Evolutionary conservation across 371 early-diverging fungal genomes (phyloP).

Genomic region (Apophysomyces variabilis): DNA sequence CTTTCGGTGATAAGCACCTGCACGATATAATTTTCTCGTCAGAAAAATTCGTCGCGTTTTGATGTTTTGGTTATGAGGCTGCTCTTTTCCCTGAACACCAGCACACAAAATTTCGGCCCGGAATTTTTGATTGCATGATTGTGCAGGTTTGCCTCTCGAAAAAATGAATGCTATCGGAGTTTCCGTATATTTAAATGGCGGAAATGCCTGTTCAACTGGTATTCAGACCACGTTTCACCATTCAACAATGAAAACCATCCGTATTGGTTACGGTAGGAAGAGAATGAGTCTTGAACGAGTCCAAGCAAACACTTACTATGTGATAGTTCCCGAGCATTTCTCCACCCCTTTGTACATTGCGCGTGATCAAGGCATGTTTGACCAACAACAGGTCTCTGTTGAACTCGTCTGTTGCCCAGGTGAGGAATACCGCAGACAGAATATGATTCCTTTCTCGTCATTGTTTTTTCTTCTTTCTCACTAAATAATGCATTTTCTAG

Average conservation of each 20-base stretch:
- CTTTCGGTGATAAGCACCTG: too few species aligned
- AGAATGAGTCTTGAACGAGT: not conserved
- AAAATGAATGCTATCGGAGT: too few species aligned
- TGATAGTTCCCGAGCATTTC: constrained; percentile 86
- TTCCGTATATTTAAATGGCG: too few species aligned
- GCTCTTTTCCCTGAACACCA: not conserved
- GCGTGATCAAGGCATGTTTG: constrained; percentile 63
- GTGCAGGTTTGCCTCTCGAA: too few species aligned
- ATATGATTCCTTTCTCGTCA: not conserved
- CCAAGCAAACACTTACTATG: not conserved
- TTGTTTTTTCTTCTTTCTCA: not conserved
- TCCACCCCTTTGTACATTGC: constrained; percentile 80
- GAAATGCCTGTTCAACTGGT: too few species aligned
- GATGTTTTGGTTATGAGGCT: not conserved
- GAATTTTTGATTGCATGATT: not conserved
- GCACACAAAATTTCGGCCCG: not conserved
- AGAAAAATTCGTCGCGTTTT: too few species aligned
- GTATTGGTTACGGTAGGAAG: constrained; percentile 48
- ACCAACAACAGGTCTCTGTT: constrained; percentile 60
- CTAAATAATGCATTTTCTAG: constrained; percentile 26
- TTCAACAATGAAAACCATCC: constrained; percentile 29
- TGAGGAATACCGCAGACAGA: not conserved
- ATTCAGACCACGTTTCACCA: not conserved
- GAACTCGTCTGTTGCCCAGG: constrained; percentile 73
- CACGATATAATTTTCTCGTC: too few species aligned